A percentile compares a stretch with the other conserved stretches of the same genome.
phyloP scores from a whole-genome alignment of 192 early-diverging fungal genomes.

The Gamsiella multidivaricata region DNA sequence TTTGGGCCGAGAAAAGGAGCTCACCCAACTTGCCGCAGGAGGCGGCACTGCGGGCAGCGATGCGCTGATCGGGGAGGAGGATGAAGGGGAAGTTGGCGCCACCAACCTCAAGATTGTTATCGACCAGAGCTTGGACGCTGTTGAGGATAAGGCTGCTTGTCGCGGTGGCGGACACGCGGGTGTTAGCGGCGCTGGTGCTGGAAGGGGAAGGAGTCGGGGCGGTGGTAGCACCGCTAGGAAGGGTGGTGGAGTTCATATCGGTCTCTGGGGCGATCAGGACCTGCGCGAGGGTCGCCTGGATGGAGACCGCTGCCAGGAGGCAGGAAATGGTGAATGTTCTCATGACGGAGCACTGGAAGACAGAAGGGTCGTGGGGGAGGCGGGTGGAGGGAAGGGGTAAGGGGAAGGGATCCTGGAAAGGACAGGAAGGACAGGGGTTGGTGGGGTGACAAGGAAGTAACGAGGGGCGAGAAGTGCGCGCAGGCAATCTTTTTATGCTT shows the following conservation, averaged over 20 bases:
- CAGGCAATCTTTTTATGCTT: constrained; percentile 11
- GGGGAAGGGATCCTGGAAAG: constrained; percentile 30
- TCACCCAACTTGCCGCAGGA: constrained; percentile 34
- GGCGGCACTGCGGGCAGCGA: constrained; percentile 21
- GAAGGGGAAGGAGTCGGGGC: not conserved
- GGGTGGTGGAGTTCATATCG: constrained; percentile 35
- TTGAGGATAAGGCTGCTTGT: constrained; percentile 18
- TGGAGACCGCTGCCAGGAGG: constrained; percentile 35
- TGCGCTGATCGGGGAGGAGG: constrained; percentile 39
- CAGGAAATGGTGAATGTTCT: constrained; percentile 38
- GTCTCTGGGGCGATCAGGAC: constrained; percentile 47
- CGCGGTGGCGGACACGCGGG: not conserved
- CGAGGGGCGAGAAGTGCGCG: not conserved
- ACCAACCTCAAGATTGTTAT: constrained; percentile 47
- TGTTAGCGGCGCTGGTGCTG: not conserved
- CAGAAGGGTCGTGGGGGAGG: not conserved
- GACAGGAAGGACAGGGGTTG: constrained; percentile 34
- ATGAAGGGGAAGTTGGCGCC: constrained; percentile 48
- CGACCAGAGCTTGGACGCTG: constrained; percentile 34
- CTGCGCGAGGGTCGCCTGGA: constrained; percentile 47
- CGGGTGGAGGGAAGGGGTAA: not conserved
- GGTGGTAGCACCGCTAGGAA: not conserved
- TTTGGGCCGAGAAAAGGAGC: constrained; percentile 43
- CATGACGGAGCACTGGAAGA: constrained; percentile 6
- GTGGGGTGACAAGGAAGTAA: not conserved